phyloP scores from a whole-genome alignment of 176 grass and related monocot genomes.

The Panicum miliaceum region DNA sequence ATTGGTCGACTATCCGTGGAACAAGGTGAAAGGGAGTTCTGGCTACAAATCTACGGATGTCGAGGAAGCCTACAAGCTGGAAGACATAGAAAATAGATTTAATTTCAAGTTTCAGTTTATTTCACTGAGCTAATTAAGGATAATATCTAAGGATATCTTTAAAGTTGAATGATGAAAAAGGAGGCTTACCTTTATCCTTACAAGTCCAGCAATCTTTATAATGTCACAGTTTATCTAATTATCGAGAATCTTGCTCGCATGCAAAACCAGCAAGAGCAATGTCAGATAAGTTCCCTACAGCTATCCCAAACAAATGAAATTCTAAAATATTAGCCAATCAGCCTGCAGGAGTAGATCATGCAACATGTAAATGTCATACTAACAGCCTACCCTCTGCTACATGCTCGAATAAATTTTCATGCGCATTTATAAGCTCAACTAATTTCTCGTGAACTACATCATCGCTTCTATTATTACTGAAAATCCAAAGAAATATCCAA shows the following conservation, averaged over 20 bases:
- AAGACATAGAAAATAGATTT: too few species aligned
- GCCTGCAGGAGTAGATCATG: not conserved
- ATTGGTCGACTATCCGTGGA: not conserved
- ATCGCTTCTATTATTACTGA: too few species aligned
- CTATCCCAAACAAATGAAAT: not conserved
- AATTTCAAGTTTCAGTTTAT: too few species aligned
- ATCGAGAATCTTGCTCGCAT: conserved; percentile 94
- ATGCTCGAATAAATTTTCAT: too few species aligned
- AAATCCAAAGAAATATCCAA: too few species aligned
- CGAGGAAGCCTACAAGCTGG: too few species aligned
- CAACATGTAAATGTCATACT: not conserved
- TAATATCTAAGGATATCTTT: not conserved
- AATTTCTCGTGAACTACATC: too few species aligned
- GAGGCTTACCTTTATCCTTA: conserved; percentile 81
- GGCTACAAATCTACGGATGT: too few species aligned
- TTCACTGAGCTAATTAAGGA: not conserved
- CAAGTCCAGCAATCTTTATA: conserved; percentile 84
- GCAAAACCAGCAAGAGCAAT: conserved; percentile 15
- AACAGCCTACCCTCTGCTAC: too few species aligned
- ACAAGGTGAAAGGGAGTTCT: too few species aligned
- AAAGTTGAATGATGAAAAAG: conserved; percentile 28
- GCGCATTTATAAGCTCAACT: too few species aligned
- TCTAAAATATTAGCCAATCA: not conserved
- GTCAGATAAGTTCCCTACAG: not conserved
- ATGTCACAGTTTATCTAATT: conserved; percentile 96